A percentile compares a stretch with the other conserved stretches of the same genome.
phyloP scores from a whole-genome alignment of 768 basidiomycete genomes.

The Tylopilus intermedius region DNA sequence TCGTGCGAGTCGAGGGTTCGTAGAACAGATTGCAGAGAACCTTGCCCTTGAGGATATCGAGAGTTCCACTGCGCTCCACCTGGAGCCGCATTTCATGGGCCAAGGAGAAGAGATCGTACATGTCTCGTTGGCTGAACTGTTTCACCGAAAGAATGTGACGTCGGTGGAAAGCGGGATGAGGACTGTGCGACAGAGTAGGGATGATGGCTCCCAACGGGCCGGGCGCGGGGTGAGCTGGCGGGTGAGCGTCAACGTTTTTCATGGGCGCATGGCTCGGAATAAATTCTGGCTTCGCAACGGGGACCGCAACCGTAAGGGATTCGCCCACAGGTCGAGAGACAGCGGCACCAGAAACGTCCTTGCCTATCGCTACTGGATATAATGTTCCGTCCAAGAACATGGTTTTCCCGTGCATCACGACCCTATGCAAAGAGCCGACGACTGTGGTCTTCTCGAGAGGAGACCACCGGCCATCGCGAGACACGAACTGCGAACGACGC shows the following conservation, averaged over 20 bases:
- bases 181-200: conserved; percentile 26
- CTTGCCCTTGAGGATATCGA: conserved; percentile 87
- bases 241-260: conserved; percentile 28
- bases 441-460: conserved; percentile 63
- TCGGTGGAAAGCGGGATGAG: conserved; percentile 86
- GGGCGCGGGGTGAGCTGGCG: conserved; percentile 9
- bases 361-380: conserved; percentile 54
- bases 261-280: conserved; percentile 28
- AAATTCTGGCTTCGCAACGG: conserved; percentile 25
- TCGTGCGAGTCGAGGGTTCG: conserved; percentile 94
- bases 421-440: conserved; percentile 80
- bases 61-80: conserved; percentile 83
- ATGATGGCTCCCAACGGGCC: conserved; percentile 12
- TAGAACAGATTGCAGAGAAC: conserved; percentile 92
- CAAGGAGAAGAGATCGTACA: conserved; percentile 89
- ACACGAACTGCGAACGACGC: conserved; percentile 56
- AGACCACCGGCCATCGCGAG: conserved; percentile 65
- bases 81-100: conserved; percentile 96
- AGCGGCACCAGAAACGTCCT: conserved; percentile 64
- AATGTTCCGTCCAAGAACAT: conserved; percentile 82
- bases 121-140: conserved; percentile 83
- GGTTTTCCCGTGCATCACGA: conserved; percentile 85
- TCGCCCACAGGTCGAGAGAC: conserved; percentile 40
- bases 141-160: conserved; percentile 93
- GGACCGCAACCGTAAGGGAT: conserved; percentile 18